Evolutionary conservation across 257 asterid genomes (phyloP).

Genomic region (Solanum tarijense): DNA sequence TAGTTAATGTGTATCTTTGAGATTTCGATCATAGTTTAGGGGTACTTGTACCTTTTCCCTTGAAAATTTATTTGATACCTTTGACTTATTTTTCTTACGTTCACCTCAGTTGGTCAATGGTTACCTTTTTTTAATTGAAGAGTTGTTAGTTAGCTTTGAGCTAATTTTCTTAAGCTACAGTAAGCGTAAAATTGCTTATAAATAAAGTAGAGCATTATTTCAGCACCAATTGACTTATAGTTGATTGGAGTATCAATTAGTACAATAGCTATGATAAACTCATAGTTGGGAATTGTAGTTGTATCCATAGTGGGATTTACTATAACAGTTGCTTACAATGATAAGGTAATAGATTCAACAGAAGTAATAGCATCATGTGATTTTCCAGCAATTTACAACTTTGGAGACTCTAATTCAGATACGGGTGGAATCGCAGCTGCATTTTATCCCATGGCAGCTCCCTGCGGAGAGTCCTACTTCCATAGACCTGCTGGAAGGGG

Average conservation of each 20-base stretch:
- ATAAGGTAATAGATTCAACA: background rate
- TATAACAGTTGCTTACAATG: background rate
- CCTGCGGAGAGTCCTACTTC: slow-evolving; percentile 38
- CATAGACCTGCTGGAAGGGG: slow-evolving; percentile 33
- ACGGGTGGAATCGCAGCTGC: slow-evolving; percentile 51
- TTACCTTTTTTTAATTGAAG: background rate
- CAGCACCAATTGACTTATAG: background rate
- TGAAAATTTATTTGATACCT: background rate
- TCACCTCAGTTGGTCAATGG: background rate
- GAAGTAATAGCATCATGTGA: slow-evolving; percentile 1
- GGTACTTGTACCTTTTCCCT: too few relatives aligned
- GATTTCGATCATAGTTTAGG: too few relatives aligned
- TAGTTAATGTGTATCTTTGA: too few relatives aligned
- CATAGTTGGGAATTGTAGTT: background rate
- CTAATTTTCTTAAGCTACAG: background rate
- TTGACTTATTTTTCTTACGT: background rate
- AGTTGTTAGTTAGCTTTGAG: background rate
- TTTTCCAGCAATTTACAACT: slow-evolving; percentile 48
- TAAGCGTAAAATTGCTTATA: background rate
- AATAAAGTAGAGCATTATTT: background rate
- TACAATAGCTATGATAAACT: background rate
- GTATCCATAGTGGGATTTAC: background rate
- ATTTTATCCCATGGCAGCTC: slow-evolving; percentile 28
- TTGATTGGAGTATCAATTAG: background rate
- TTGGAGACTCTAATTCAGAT: slow-evolving; percentile 58